phyloP scores from a whole-genome alignment of 2,329 filamentous ascomycete species.

The Colletotrichum camelliae region DNA sequence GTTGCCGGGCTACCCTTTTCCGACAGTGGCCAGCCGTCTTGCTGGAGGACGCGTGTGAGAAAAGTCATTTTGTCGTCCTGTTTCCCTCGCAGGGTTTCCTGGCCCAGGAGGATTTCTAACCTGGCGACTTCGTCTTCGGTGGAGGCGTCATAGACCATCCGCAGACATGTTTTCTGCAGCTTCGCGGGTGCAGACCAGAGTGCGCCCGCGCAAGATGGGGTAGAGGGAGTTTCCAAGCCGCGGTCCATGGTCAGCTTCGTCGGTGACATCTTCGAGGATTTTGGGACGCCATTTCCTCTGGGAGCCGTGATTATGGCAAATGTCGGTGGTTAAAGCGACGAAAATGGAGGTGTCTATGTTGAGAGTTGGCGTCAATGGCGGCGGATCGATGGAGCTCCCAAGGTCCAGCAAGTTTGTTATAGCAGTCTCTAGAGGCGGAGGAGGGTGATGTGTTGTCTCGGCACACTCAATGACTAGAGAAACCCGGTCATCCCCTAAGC shows the following conservation, averaged over 20 bases:
- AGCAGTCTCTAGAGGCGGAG: slow-evolving; percentile 30
- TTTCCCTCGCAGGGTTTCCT: background rate
- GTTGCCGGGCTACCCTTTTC: background rate
- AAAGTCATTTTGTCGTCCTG: slow-evolving; percentile 9
- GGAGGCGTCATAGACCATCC: slow-evolving; percentile 16
- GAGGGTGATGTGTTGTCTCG: slow-evolving; percentile 21
- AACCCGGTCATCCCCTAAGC: slow-evolving; percentile 30
- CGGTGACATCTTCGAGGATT: slow-evolving; percentile 14
- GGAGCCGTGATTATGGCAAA: slow-evolving; percentile 37
- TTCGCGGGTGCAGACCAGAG: slow-evolving; percentile 41
- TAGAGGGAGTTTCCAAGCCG: slow-evolving; percentile 31
- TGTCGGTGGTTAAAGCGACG: slow-evolving; percentile 43
- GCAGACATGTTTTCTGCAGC: slow-evolving; percentile 41
- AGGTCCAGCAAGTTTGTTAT: slow-evolving; percentile 34
- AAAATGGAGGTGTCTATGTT: slow-evolving; percentile 47
- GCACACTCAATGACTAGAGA: slow-evolving; percentile 34
- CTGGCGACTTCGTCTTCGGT: slow-evolving; percentile 11
- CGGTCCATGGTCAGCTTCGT: slow-evolving; percentile 22
- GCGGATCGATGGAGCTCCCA: slow-evolving; percentile 22
- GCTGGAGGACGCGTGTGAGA: background rate
- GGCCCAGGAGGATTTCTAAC: background rate
- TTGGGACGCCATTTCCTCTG: slow-evolving; percentile 35
- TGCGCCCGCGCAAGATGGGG: slow-evolving; percentile 33
- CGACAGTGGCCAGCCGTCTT: background rate
- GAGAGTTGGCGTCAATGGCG: slow-evolving; percentile 36